These are phyloP conservation scores for Blastobotrys serpentis DNA, from an alignment of 1,139 yeast species.

Conservation along the genomic window DNA sequence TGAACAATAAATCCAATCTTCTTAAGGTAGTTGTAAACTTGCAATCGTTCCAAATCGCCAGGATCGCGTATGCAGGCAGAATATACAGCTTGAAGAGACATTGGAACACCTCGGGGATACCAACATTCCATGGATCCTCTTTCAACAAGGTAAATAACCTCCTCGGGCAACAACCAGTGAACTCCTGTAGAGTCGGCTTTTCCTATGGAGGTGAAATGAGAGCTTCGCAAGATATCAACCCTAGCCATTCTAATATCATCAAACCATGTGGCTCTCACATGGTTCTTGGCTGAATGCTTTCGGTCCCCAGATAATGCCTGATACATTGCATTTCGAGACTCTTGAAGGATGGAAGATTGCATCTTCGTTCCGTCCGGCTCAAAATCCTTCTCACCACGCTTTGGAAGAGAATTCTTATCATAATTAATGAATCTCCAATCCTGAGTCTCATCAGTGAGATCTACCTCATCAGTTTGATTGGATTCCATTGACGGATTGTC, in stretches of 20 bases:
- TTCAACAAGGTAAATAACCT: slow-evolving; percentile 73
- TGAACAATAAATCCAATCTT: slow-evolving; percentile 75
- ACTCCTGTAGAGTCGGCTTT: slow-evolving; percentile 48
- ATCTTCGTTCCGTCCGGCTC: too few relatives aligned
- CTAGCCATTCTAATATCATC: slow-evolving; percentile 44
- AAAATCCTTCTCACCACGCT: too few relatives aligned
- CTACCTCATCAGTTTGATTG: too few relatives aligned
- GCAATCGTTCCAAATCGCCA: slow-evolving; percentile 56
- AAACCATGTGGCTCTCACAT: slow-evolving; percentile 47
- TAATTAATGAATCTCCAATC: too few relatives aligned
- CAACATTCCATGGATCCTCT: slow-evolving; percentile 74
- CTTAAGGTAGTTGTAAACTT: slow-evolving; percentile 72
- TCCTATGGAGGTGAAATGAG: slow-evolving; percentile 75
- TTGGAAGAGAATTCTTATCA: too few relatives aligned
- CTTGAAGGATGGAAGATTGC: slow-evolving; percentile 50
- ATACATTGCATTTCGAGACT: slow-evolving; percentile 71
- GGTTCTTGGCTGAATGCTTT: slow-evolving; percentile 50
- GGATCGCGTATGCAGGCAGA: slow-evolving; percentile 48
- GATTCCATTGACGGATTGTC: too few relatives aligned
- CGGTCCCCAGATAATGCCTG: slow-evolving; percentile 60
- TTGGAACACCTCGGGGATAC: slow-evolving; percentile 42
- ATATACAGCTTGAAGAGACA: slow-evolving; percentile 69
- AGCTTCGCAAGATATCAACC: slow-evolving; percentile 65
- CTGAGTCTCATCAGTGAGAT: too few relatives aligned
- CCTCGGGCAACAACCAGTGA: slow-evolving; percentile 60